Conservation (phyloP, 1,284 basidiomycete species). For the Boletus sp. region DNA sequence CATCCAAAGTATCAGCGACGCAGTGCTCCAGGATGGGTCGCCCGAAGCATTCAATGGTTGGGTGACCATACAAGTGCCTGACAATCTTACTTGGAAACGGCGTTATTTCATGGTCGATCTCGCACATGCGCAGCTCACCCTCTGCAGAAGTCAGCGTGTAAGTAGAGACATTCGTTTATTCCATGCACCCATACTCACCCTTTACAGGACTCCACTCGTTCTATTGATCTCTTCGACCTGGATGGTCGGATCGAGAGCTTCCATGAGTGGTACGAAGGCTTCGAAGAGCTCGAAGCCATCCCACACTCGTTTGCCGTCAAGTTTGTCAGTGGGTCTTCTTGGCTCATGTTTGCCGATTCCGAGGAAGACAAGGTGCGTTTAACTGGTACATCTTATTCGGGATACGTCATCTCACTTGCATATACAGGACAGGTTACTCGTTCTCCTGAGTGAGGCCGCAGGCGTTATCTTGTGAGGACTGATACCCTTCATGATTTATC, state of each 20-base stretch:
- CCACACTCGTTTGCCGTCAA: slow-evolving; percentile 71
- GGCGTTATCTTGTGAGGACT: slow-evolving; percentile 33
- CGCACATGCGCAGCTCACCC: slow-evolving; percentile 45
- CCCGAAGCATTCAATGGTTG: slow-evolving; percentile 57
- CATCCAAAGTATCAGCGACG: slow-evolving; percentile 48
- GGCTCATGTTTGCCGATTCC: slow-evolving; percentile 68
- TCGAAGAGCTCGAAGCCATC: slow-evolving; percentile 71
- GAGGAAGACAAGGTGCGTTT: slow-evolving; percentile 65
- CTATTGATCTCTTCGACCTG: slow-evolving; percentile 55
- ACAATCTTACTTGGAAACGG: slow-evolving; percentile 65
- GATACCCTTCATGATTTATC: slow-evolving; percentile 17
- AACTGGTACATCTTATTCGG: background rate
- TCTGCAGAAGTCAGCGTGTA: slow-evolving; percentile 63
- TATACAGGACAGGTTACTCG: slow-evolving; percentile 33
- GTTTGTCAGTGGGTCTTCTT: slow-evolving; percentile 54
- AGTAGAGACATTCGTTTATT: slow-evolving; percentile 9
- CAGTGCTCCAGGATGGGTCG: slow-evolving; percentile 45
- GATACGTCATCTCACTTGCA: slow-evolving; percentile 9
- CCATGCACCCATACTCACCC: slow-evolving; percentile 10
- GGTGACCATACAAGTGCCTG: slow-evolving; percentile 65
- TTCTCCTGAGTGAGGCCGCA: slow-evolving; percentile 38
- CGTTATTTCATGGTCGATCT: slow-evolving; percentile 64
- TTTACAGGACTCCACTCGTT: slow-evolving; percentile 50
- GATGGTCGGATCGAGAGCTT: slow-evolving; percentile 50
- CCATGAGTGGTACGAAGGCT: slow-evolving; percentile 72